Conservation (phyloP, 2,329 filamentous ascomycete genomes). For the Ceratocystis papillata region DNA sequence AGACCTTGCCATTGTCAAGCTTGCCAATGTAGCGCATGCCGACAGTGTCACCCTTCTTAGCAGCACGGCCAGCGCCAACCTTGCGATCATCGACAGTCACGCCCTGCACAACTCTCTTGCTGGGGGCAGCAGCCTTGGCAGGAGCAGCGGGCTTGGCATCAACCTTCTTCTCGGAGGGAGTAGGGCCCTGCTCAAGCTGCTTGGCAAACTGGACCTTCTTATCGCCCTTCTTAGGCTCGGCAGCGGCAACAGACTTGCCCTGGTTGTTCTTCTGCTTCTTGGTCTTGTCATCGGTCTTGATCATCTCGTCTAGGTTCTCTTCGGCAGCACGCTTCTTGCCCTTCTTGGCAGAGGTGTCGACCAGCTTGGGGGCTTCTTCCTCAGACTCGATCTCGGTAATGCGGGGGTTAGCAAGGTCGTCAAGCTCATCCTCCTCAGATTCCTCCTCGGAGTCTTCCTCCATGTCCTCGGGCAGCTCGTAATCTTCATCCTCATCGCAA, state of each 20-base stretch:
- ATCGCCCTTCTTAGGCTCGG: slow-evolving; percentile 53
- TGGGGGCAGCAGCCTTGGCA: slow-evolving; percentile 37
- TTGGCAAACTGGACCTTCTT: slow-evolving; percentile 99
- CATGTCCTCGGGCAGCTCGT: slow-evolving; percentile 73
- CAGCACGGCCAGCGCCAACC: slow-evolving; percentile 68
- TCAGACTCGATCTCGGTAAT: slow-evolving; percentile 74
- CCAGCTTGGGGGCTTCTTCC: slow-evolving; percentile 56
- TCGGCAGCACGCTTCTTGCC: slow-evolving; percentile 90
- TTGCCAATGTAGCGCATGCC: slow-evolving; percentile 98
- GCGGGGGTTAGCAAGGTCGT: slow-evolving; percentile 66
- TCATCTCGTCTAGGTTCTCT: slow-evolving; percentile 70
- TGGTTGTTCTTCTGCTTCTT: slow-evolving; percentile 99
- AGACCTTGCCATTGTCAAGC: slow-evolving; percentile 85
- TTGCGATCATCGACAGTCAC: slow-evolving; percentile 96
- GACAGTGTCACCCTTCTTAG: slow-evolving; percentile 82
- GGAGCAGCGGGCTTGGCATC: slow-evolving; percentile 37
- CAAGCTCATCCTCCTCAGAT: slow-evolving; percentile 64
- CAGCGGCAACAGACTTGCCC: slow-evolving; percentile 62
- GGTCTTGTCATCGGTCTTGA: slow-evolving; percentile 64
- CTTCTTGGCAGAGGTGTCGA: slow-evolving; percentile 49
- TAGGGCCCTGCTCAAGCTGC: slow-evolving; percentile 94
- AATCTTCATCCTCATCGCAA: slow-evolving; percentile 55
- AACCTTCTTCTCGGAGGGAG: slow-evolving; percentile 44
- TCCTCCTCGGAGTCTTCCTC: slow-evolving; percentile 49
- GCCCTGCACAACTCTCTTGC: slow-evolving; percentile 71